Base-by-base conservation (phyloP, 2,329 filamentous ascomycete species). In the Ascochyta koolunga region DNA sequence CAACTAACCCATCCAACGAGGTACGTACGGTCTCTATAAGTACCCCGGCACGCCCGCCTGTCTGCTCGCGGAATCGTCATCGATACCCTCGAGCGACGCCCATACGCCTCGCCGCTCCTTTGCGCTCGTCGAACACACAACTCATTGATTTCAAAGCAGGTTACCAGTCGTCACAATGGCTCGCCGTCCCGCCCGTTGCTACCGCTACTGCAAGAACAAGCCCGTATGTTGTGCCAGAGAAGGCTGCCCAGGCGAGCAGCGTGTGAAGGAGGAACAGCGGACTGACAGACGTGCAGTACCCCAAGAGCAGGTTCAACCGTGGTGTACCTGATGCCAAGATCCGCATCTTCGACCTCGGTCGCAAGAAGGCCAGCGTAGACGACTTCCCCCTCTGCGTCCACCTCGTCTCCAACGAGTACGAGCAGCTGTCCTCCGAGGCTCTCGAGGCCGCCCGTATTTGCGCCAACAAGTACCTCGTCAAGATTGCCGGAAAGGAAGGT, bases 151-250 rank as follows among this genome's bases (percentile, higher is more conserved):
- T 71, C 73, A 75, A 75, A 78, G 68, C 69, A 74, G 68, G 72
- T 73, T 64, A 76, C 56, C 46, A 69, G 51, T 84, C 82, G 86
- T 88, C 89, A 93, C 89, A 86, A 99, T 99, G 95, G 95, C 95
- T 79, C 92, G 95, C 83, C 92, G 95, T 90, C 95, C 95, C 79
- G 95, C 95, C 78, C 90, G 95, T 86, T 99, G 95, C 86, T 99
- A 96, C 88, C 89, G 95, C 79, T 99, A 99, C 90, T 99, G 95
- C 93, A 99, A 99, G 91, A 99, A 98, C 89, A 97, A 97, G 92
- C 92, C 96, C 79, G 83, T 74, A 74, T 58, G 70, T 71, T 50
- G 44, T 36, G 57, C 35, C 36, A 47, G 21, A 52, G 13, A 18
- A 8, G 10, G 15, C 37, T 27, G 36, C 49, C 27, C 46, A 42